Conservation (phyloP, 2,329 filamentous ascomycete genomes). For the Aureobasidium melanogenum region DNA sequence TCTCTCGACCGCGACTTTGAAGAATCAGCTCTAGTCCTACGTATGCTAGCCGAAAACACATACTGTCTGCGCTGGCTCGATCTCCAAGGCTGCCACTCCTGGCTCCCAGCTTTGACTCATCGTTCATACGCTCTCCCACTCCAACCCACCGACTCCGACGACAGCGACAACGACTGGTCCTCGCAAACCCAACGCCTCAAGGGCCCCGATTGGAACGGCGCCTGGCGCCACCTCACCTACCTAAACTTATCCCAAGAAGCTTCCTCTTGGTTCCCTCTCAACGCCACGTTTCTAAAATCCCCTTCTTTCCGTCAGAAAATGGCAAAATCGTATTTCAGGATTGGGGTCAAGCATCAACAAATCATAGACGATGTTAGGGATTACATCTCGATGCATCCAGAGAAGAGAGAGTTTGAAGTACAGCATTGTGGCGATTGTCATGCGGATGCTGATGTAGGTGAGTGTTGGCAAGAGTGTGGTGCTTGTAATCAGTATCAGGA, state of each 20-base stretch:
- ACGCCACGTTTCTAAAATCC: not conserved
- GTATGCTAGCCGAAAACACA: slow-evolving; percentile 45
- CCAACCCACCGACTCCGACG: not conserved
- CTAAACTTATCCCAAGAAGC: slow-evolving; percentile 1
- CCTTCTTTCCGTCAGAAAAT: not conserved
- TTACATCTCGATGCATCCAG: not conserved
- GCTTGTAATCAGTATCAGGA: not conserved
- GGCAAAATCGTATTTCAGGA: not conserved
- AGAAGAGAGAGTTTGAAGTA: not conserved
- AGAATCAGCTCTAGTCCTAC: slow-evolving; percentile 48
- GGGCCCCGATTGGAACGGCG: slow-evolving; percentile 2
- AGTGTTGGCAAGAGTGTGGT: not conserved
- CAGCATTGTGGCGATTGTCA: slow-evolving; percentile 7
- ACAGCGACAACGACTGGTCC: slow-evolving; percentile 3
- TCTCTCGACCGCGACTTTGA: slow-evolving; percentile 45
- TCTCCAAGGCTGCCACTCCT: slow-evolving; percentile 49
- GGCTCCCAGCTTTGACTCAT: slow-evolving; percentile 41
- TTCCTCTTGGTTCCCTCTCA: not conserved
- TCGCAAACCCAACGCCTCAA: not conserved
- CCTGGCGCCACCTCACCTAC: slow-evolving; percentile 9
- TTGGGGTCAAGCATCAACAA: not conserved
- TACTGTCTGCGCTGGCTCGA: slow-evolving; percentile 55
- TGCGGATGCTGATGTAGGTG: not conserved
- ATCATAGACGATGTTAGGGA: not conserved
- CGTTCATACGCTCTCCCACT: not conserved